These are phyloP conservation scores for Fusarium subglutinans DNA, from an alignment of 2,329 filamentous ascomycete genomes.

Conservation along the genomic window DNA sequence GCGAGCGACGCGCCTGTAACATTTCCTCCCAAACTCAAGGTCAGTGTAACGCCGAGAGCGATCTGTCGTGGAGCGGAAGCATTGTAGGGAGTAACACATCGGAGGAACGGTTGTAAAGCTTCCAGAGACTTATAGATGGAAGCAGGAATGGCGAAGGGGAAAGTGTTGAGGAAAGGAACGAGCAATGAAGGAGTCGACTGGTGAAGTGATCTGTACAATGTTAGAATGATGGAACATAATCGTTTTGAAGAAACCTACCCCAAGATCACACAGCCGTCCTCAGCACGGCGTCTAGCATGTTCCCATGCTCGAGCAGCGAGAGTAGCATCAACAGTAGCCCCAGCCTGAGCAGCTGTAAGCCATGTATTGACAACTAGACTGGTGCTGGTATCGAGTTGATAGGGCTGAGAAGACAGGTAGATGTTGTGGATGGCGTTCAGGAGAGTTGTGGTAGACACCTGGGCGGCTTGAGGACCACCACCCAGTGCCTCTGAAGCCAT, in stretches of 20 bases:
- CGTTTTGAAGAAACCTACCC: constrained; percentile 67
- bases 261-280: constrained; percentile 92
- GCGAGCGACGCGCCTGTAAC: constrained; percentile 79
- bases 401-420: constrained; percentile 84
- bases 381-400: constrained; percentile 86
- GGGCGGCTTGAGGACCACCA: constrained; percentile 73
- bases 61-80: constrained; percentile 84
- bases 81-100: constrained; percentile 88
- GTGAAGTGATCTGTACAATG: constrained; percentile 78
- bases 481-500: constrained; percentile 71
- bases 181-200: constrained; percentile 87
- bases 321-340: constrained; percentile 79
- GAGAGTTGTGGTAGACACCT: constrained; percentile 91
- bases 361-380: constrained; percentile 96
- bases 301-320: constrained; percentile 91
- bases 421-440: constrained; percentile 92
- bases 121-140: constrained; percentile 81
- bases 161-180: constrained; percentile 78
- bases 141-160: constrained; percentile 82
- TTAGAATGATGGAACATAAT: constrained; percentile 12
- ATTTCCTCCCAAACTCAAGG: constrained; percentile 81
- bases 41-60: constrained; percentile 82
- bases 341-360: constrained; percentile 80
- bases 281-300: constrained; percentile 90
- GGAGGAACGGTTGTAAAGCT: constrained; percentile 84